phyloP scores from a whole-genome alignment of 2,329 filamentous ascomycete species.

The Arthroderma uncinatum region DNA sequence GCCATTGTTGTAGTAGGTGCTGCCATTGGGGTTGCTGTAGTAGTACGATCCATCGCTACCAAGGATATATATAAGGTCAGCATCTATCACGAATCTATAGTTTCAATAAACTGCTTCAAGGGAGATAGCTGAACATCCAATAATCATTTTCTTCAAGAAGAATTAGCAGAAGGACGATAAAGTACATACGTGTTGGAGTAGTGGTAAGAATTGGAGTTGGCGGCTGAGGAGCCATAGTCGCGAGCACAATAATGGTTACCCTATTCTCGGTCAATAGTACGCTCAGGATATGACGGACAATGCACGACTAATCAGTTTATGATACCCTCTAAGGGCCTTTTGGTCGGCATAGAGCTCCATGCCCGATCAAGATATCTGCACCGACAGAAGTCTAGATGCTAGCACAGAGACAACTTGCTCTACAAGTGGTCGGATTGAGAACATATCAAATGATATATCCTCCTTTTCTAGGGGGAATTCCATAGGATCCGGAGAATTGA shows the following conservation, averaged over 20 bases:
- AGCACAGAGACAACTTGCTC: neutral
- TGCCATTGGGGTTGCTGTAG: slow-evolving; percentile 58
- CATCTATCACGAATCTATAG: neutral
- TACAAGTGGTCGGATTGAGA: neutral
- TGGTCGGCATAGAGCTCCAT: neutral
- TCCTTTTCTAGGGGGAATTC: neutral
- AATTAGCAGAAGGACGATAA: neutral
- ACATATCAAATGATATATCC: neutral
- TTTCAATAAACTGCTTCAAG: neutral
- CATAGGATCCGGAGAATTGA: neutral
- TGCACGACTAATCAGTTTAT: neutral
- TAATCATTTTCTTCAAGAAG: neutral
- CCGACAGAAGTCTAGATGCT: neutral
- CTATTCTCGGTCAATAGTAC: slow-evolving; percentile 27
- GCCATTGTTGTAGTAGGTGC: slow-evolving; percentile 56
- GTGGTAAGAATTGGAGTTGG: slow-evolving; percentile 48
- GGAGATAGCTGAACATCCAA: no score
- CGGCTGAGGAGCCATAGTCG: slow-evolving; percentile 47
- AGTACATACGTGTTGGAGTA: slow-evolving; percentile 51
- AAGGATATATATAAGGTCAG: neutral
- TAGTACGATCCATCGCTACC: slow-evolving; percentile 57
- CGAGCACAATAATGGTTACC: slow-evolving; percentile 59
- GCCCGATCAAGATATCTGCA: neutral
- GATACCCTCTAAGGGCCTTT: neutral
- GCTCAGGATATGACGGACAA: neutral